Evolutionary conservation across 305 asterid genomes (phyloP).

Genomic region (Fraxinus latifolia): DNA sequence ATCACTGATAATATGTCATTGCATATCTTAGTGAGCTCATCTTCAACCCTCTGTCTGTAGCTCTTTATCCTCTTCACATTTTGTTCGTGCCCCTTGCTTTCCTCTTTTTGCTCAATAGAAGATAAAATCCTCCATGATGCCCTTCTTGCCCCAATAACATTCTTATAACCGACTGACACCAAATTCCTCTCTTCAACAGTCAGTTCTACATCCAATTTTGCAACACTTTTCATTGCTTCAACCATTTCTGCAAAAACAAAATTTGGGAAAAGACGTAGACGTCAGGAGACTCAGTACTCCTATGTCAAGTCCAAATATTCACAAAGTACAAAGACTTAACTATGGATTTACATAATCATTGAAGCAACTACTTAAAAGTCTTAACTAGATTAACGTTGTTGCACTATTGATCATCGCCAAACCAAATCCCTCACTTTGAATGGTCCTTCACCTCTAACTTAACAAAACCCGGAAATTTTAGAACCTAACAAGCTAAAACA

Average conservation of each 20-base stretch:
- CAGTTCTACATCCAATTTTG: slow-evolving; percentile 69
- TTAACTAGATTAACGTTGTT: neutral
- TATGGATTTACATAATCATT: neutral
- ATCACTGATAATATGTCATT: slow-evolving; percentile 69
- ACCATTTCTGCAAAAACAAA: slow-evolving; percentile 62
- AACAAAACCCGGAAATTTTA: neutral
- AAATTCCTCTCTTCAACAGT: slow-evolving; percentile 81
- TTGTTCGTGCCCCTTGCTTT: slow-evolving; percentile 71
- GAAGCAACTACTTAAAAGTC: neutral
- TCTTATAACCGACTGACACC: slow-evolving; percentile 78
- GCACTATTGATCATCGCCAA: neutral
- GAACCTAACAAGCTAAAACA: neutral
- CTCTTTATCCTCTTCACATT: slow-evolving; percentile 71
- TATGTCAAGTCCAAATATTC: neutral
- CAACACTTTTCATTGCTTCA: slow-evolving; percentile 74
- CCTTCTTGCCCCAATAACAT: slow-evolving; percentile 80
- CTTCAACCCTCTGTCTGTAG: slow-evolving; percentile 70
- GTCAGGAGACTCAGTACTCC: neutral
- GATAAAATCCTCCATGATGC: slow-evolving; percentile 88
- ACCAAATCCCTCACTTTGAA: neutral
- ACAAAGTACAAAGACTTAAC: neutral
- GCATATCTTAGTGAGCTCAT: slow-evolving; percentile 79
- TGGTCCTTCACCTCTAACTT: neutral
- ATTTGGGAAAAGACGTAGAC: neutral
- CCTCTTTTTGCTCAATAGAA: slow-evolving; percentile 85